Conservation (phyloP, 768 basidiomycete genomes). For the Goffeauzyma gilvescens region DNA sequence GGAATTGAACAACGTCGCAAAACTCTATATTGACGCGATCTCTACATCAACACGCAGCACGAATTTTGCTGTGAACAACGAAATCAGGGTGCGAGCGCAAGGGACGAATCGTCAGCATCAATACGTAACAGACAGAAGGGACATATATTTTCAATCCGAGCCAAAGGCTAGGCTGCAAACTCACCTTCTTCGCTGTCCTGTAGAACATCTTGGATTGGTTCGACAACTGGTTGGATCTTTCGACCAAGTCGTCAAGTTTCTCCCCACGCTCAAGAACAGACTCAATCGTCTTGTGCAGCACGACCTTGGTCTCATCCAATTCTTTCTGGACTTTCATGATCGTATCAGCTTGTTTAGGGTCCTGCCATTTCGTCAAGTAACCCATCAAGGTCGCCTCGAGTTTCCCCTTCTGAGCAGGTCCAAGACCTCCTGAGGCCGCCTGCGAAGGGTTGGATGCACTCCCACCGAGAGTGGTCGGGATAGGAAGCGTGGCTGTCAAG, state of each 20-base stretch:
- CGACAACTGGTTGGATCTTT: conserved; percentile 72
- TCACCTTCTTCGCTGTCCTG: conserved; percentile 97
- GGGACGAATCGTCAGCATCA: neutral
- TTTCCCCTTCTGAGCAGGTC: conserved; percentile 41
- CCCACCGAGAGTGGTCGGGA: conserved; percentile 14
- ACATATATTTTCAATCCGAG: too few species aligned
- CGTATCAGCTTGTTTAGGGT: conserved; percentile 86
- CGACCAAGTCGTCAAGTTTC: conserved; percentile 86
- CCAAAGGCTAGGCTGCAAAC: conserved; percentile 13
- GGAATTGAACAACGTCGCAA: too few species aligned
- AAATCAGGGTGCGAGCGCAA: conserved; percentile 9
- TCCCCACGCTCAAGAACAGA: conserved; percentile 89
- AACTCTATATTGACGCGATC: too few species aligned
- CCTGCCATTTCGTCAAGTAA: conserved; percentile 84
- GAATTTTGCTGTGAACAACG: conserved; percentile 61
- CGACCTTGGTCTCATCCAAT: conserved; percentile 96
- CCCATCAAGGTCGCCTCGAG: conserved; percentile 35
- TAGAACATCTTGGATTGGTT: conserved; percentile 95
- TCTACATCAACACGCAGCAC: conserved; percentile 60
- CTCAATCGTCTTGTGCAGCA: conserved; percentile 97
- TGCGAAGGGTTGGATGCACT: conserved; percentile 27
- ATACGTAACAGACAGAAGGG: neutral
- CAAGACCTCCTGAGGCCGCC: conserved; percentile 44
- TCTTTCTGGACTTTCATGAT: conserved; percentile 98
- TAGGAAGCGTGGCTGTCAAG: conserved; percentile 38